Evolutionary conservation across 768 basidiomycete species (phyloP).

Genomic region (Trametes cubensis): DNA sequence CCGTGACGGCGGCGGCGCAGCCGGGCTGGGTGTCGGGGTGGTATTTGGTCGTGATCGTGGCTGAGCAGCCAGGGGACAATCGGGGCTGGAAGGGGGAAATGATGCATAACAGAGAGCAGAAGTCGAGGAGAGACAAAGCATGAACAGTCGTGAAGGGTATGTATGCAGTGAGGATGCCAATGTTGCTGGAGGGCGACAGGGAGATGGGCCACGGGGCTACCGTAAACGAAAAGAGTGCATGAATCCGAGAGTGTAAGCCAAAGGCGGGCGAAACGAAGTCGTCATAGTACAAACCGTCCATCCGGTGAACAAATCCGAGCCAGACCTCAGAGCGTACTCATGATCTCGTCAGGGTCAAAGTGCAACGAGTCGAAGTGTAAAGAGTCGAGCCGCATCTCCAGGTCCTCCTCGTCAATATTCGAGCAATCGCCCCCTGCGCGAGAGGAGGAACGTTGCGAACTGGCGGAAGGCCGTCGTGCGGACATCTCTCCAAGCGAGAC

Average conservation of each 20-base stretch:
- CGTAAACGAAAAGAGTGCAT: neutral
- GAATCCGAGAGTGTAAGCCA: no score
- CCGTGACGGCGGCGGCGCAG: slow-evolving; percentile 5
- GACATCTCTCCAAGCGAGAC: slow-evolving; percentile 12
- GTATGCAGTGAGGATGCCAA: neutral
- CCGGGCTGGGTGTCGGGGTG: neutral
- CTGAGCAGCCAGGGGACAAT: no score
- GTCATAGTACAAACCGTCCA: slow-evolving; percentile 1
- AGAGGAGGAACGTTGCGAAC: slow-evolving; percentile 1
- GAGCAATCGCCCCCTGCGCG: neutral
- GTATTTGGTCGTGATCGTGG: neutral
- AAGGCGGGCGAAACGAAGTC: neutral
- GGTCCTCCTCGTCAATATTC: slow-evolving; percentile 41
- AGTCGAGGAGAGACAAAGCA: slow-evolving; percentile 8
- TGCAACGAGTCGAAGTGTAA: slow-evolving; percentile 73
- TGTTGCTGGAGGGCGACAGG: no score
- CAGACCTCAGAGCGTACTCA: slow-evolving; percentile 5
- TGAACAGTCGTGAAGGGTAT: slow-evolving; percentile 13
- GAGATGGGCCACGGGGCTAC: no score
- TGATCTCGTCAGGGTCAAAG: slow-evolving; percentile 64
- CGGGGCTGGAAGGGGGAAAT: neutral
- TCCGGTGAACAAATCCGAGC: neutral
- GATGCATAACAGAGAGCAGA: neutral
- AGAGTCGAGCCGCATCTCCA: slow-evolving; percentile 73
- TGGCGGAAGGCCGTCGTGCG: slow-evolving; percentile 12